These are phyloP conservation scores for Penicillium sp. DNA, from an alignment of 2,329 filamentous ascomycete species.

Conservation along the genomic window DNA sequence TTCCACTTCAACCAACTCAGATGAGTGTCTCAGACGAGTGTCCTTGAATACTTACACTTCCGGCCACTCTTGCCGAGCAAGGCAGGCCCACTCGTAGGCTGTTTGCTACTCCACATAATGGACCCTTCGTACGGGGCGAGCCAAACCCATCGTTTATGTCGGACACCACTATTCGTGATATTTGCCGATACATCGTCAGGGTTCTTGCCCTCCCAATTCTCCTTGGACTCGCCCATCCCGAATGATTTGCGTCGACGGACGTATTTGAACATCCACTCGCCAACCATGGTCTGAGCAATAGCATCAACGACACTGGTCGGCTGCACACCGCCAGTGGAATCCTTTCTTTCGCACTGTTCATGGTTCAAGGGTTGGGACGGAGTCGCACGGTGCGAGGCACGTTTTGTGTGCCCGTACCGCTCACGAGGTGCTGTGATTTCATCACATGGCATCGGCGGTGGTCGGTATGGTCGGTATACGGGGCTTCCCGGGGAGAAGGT, in stretches of 20 bases:
- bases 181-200: slow-evolving; percentile 68
- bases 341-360: slow-evolving; percentile 31
- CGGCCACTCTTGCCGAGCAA: slow-evolving; percentile 91
- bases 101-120: slow-evolving; percentile 98
- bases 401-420: slow-evolving; percentile 27
- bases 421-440: slow-evolving; percentile 58
- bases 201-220: slow-evolving; percentile 53
- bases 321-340: slow-evolving; percentile 59
- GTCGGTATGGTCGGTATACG: slow-evolving; percentile 29
- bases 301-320: slow-evolving; percentile 85
- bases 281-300: slow-evolving; percentile 97
- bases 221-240: slow-evolving; percentile 58
- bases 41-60: slow-evolving; percentile 67
- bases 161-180: slow-evolving; percentile 61
- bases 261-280: slow-evolving; percentile 62
- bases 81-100: slow-evolving; percentile 81
- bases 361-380: slow-evolving; percentile 31
- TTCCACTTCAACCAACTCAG: not conserved
- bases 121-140: slow-evolving; percentile 92
- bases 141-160: slow-evolving; percentile 98
- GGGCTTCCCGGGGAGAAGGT: slow-evolving; percentile 68
- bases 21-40: not conserved
- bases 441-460: slow-evolving; percentile 72
- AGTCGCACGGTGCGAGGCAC: slow-evolving; percentile 21
- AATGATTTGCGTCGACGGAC: slow-evolving; percentile 73